These are phyloP conservation scores for Colletotrichum falcatum DNA, from an alignment of 2,329 filamentous ascomycete species.

Conservation along the genomic window DNA sequence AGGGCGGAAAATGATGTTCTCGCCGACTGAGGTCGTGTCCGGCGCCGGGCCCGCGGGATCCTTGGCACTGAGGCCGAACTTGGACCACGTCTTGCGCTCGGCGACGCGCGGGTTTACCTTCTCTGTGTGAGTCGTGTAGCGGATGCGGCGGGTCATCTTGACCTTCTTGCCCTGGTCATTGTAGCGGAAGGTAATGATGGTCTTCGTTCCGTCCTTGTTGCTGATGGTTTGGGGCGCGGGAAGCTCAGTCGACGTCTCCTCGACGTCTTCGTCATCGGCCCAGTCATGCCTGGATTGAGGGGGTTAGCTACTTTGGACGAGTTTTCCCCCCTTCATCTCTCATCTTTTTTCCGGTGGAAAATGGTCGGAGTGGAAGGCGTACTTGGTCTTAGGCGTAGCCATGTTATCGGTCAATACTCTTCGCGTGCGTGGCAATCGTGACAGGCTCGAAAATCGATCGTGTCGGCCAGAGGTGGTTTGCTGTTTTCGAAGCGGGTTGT, in stretches of 20 bases:
- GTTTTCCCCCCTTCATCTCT: neutral
- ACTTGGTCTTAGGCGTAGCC: constrained; percentile 41
- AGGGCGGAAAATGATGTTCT: constrained; percentile 98
- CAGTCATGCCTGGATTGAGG: constrained; percentile 73
- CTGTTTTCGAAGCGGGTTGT: constrained; percentile 36
- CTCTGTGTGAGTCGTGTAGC: constrained; percentile 90
- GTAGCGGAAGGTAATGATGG: constrained; percentile 87
- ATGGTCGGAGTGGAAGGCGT: constrained; percentile 7
- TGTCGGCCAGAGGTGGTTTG: constrained; percentile 21
- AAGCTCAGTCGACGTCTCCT: constrained; percentile 76
- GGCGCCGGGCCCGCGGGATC: constrained; percentile 84
- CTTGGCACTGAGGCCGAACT: constrained; percentile 92
- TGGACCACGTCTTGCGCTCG: constrained; percentile 91
- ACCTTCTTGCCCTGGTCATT: constrained; percentile 96
- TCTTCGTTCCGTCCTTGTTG: constrained; percentile 99
- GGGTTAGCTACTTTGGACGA: constrained; percentile 11
- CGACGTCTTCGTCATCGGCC: constrained; percentile 95
- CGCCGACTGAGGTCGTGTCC: constrained; percentile 92
- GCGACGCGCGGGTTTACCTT: constrained; percentile 96
- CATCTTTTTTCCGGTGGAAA: neutral
- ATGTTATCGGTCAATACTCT: constrained; percentile 17
- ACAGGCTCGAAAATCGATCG: constrained; percentile 14
- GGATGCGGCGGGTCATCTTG: constrained; percentile 96
- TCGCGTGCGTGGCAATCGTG: neutral
- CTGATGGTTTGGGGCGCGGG: constrained; percentile 89